Percentiles rank a stretch among this genome's conserved stretches.
Evolutionary conservation across 768 basidiomycete genomes (phyloP).

Genomic region (Mycena chlorophos): DNA sequence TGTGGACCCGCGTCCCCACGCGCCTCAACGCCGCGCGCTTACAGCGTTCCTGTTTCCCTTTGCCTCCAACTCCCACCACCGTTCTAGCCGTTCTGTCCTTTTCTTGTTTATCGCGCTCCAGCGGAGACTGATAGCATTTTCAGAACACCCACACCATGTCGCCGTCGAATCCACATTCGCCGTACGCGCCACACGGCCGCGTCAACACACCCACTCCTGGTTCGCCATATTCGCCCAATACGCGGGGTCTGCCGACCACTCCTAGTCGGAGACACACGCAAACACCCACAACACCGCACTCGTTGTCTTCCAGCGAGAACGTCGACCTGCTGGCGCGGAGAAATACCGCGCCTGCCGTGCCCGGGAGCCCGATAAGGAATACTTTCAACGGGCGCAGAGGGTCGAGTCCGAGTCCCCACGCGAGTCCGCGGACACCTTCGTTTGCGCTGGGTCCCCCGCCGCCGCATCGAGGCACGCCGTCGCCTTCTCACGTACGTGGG

Average conservation of each 20-base stretch:
- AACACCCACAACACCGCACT: not conserved
- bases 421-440: not conserved
- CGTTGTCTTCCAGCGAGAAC: not conserved
- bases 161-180: not conserved
- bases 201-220: not conserved
- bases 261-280: not conserved
- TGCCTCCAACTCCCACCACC: not conserved
- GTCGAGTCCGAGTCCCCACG: not conserved
- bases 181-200: not conserved
- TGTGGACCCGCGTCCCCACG: not conserved
- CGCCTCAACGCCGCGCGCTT: not conserved
- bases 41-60: not conserved
- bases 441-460: not conserved
- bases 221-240: not conserved
- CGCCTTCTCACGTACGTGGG: not conserved
- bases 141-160: not conserved
- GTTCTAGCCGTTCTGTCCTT: not conserved
- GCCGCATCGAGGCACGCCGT: not conserved
- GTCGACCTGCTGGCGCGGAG: not conserved
- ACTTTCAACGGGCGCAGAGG: not conserved
- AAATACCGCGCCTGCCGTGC: slow-evolving; percentile 7
- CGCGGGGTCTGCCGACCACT: not conserved
- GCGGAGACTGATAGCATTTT: not conserved
- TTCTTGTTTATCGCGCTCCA: not conserved
- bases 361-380: not conserved